A percentile compares a stretch with the other conserved stretches of the same genome.
These are phyloP conservation scores for Tolypocladium ovalisporum DNA, from an alignment of 2,329 filamentous ascomycete species.

Conservation along the genomic window DNA sequence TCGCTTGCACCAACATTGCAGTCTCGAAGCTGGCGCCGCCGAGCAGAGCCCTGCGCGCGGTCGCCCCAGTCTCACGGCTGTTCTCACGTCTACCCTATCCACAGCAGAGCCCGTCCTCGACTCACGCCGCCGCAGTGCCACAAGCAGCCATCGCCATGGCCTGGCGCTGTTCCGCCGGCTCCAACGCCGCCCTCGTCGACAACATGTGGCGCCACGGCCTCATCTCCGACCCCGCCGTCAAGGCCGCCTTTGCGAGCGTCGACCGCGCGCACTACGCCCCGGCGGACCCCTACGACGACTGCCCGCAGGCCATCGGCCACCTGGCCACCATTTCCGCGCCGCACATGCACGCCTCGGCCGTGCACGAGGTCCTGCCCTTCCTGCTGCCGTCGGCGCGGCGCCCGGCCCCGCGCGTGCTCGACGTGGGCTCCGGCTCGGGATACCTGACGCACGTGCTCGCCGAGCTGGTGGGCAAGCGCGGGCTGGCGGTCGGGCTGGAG, in stretches of 20 bases:
- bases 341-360: constrained; percentile 49
- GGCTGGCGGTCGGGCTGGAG: constrained; percentile 59
- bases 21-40: background rate
- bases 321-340: constrained; percentile 47
- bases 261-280: constrained; percentile 82
- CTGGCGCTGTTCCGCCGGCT: constrained; percentile 71
- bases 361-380: constrained; percentile 36
- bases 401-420: constrained; percentile 46
- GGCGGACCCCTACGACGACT: constrained; percentile 53
- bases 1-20: background rate
- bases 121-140: background rate
- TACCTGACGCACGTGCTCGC: constrained; percentile 86
- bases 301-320: constrained; percentile 44
- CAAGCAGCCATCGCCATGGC: constrained; percentile 52
- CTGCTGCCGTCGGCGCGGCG: constrained; percentile 20
- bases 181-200: constrained; percentile 64
- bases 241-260: constrained; percentile 76
- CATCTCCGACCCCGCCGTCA: constrained; percentile 61
- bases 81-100: background rate
- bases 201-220: constrained; percentile 65
- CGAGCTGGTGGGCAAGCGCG: constrained; percentile 51
- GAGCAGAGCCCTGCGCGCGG: background rate
- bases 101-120: background rate
- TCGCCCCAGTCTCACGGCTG: background rate
- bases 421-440: constrained; percentile 65